Evolutionary conservation across 129 eudicot genomes (phyloP), one percentile per base, ranked within the genome.

Genomic region (Escallonia herrerae): DNA sequence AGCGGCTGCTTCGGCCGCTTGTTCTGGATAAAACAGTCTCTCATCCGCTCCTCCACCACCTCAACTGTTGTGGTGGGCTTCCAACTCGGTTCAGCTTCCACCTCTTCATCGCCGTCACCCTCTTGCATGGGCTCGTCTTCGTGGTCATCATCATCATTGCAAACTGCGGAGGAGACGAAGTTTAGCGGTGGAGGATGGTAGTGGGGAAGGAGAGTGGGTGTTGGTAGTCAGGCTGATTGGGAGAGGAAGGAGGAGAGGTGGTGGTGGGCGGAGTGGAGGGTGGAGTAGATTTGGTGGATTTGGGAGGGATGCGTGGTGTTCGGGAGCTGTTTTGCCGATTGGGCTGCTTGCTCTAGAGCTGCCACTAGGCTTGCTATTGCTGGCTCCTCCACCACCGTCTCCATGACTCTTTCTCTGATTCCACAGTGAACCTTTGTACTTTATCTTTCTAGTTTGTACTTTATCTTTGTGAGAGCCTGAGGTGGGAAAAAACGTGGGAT

Each of bases 341-440:
- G 74, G 56, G 80, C 62, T 61, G 87, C 83, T 70, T 77, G 80
- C 6, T 82, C 83, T 48, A 82, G 73, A 6, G 87, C 50, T 65
- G 75, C 54, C 41, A 72, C 38, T 22, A 81, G 77, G 33, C 55
- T 58, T 48, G 40, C 45, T 47, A 61, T 11, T 37, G 64, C 57
- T 10, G 45, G 6, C 0, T 12, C 38, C 10, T 60, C 61, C 42
- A 42, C 66, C 43, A 15, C 74, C 60, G 40, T 66, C 38, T 72
- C 76, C 66, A 69, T 71, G 50, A 0, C 33, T 22, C 33, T 22
- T 22, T 22, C 33, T 22, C 33, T 22, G 33, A 22, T 22, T 22
- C 33, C 33, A 22, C 33, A 22, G 33, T 22, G 33, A 22, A 22
- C 33, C 33, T 22, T 22, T 22, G 1, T 22, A 22, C 33, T 22